Base-by-base conservation (phyloP, 768 basidiomycete genomes). In the Guyanaporus albipodus region DNA sequence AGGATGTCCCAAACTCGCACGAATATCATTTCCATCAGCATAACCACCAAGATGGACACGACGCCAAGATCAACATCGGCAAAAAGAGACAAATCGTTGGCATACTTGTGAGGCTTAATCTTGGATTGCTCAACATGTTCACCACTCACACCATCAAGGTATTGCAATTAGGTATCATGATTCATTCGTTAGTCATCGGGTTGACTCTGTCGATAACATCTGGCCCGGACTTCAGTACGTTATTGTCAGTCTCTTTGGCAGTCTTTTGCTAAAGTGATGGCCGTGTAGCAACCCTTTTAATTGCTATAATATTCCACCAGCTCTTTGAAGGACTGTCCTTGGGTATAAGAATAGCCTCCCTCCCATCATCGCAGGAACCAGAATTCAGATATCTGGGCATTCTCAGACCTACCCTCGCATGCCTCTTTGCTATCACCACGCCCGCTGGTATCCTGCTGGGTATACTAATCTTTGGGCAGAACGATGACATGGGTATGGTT, bases 241-340 rank as follows among this genome's bases (percentile, higher is more conserved):
- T 18, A 26, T 37, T 49, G 0, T 42, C 43, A 19, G 27, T 24
- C 27, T 29, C 29, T 14, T 12, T 37, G 18, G n/a, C 3, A 6
- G 11, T 19, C 32, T 11, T 2, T 45, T 34, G 8, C 22, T 54
- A 14, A 62, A 28, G 7, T 14, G 24, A 23, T 27, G 14, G 12
- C 19, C 1, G 12, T 3, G 4, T 48, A 88, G 87, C 83, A 2
- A 83, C 85, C 0, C 75, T 91, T 2, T 75, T 85, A 11, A 78
- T 83, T 4, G 87, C 87, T 2, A 79, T 91, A 26, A 69, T 80
- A 21, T 91, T 91, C 63, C 90, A 91, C 59, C 89, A 91, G 56
- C 70, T 90, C 9, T 91, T 91, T 54, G 89, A 91, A 57, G 89
- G 88, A 0, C 73, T 91, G 9, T 89, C 88, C 1, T 74, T 91